Evolutionary conservation across 192 early-diverging fungal species (phyloP), one percentile per base, ranked within the genome.

Genomic region (Coemansia sp.): DNA sequence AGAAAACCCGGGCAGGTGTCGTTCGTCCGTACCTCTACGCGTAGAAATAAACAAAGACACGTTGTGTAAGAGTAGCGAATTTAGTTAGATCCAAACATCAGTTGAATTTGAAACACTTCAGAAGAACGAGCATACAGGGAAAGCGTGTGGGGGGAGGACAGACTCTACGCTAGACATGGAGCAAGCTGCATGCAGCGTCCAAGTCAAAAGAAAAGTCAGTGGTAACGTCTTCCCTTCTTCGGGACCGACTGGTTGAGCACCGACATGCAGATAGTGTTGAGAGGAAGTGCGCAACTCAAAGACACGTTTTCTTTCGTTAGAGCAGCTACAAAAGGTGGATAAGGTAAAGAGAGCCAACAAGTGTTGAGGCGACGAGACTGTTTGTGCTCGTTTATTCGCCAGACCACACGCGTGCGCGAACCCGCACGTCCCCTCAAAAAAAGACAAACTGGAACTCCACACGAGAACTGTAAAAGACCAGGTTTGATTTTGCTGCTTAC

Each of bases 1-100:
- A 38, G 32, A 18, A 19, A 60, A 60, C 7, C 41, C 16, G 49
- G 27, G 47, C n/a, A n/a, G 3, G 6, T 25, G 49, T 28, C 19
- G 58, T 32, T 28, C 60, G 53, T 69, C 52, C 53, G 27, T 62
- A 67, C 59, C 50, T 60, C 59, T 67, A 67, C 50, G 38, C 30
- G 41, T 26, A 44, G 38, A 44, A 44, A 44, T 14, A 44, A 44
- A 44, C 38, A 44, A 16, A 44, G 3, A 44, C 5, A 9, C 38
- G 38, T 44, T 44, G 38, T 14, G 14, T 14, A 44, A 44, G 38
- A 16, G 12, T 14, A 44, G 38, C 38, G 38, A 44, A 44, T 44
- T 44, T 3, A 16, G 38, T 44, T 44, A 44, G 38, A 44, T 44
- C 38, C 38, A 44, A 14, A 16, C 38, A 2, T 14, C 38, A 16